Evolutionary conservation across 2,329 filamentous ascomycete species (phyloP), one percentile per base, ranked within the genome.

Genomic region (Penicillium sp.): DNA sequence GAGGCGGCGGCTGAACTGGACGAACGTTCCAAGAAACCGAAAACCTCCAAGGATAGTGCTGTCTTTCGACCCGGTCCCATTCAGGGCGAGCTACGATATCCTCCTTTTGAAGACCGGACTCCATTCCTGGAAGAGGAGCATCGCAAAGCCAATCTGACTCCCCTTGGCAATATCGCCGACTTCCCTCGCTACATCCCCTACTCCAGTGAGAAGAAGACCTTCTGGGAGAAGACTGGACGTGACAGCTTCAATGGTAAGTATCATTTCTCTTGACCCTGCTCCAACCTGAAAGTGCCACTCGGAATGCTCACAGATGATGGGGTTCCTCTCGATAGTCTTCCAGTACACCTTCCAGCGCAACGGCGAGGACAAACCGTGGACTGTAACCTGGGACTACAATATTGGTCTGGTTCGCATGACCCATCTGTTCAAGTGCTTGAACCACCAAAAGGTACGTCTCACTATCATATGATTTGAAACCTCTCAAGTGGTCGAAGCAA

Each of bases 331-430:
- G 51, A 27, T 51, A 68, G 66, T 68, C 9, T 64, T 64, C n/a
- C 58, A 90, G 59, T 97, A 96, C 68, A 82, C 81, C 33, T 96
- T 94, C 74, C 80, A 76, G 57, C 66, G 85, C 3, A 86, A 86
- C 0, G 81, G 77, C 9, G 80, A 86, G 13, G 43, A 39, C 39
- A 78, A 76, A 53, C 76, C 80, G 45, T 90, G 86, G 66, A 81
- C 80, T 1, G 83, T 97, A 51, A 90, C 96, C 81, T 98, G 93
- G 93, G 93, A 98, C 68, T 96, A 96, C 73, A 91, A 94, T 60
- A 82, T 91, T 52, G 93, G 93, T 7, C 83, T 97, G 28, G 90
- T 97, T 53, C 84, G 91, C 52, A 94, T 95, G 69, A 96, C 90
- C 2, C 86, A 90, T 27, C 88, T 97, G 65, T 97, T 97, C 78